Evolutionary conservation across 371 early-diverging fungal genomes (phyloP), one percentile per base, ranked within the genome.

Genomic region (Mucor ambiguus): DNA sequence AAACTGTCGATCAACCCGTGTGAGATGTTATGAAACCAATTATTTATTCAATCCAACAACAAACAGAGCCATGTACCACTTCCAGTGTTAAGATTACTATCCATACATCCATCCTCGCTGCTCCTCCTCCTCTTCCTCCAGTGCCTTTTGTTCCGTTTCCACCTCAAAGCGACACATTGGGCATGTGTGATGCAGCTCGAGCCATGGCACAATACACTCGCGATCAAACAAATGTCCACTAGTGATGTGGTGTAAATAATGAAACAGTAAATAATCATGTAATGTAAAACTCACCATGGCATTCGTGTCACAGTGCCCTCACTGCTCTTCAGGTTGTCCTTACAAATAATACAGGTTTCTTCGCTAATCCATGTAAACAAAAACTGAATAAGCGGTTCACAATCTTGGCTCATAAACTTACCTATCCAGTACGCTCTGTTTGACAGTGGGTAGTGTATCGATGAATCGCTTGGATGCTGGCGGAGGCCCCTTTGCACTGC

Each of bases 191-290:
- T 82, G 80, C 22, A 81, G 66, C 37, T 81, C 68, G 29, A 89
- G 71, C 90, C 90, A 89, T 57, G 85, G 79, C 20, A 87, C 72
- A 24, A 89, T 52, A 68, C 90, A 89, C 18, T 74, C 80, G 37
- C 76, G 75, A 70, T 88, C 86, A 74, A 84, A 89, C 28, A 75
- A 65, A 75, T 89, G 89, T 10, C 74, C 75, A 72, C 88, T 83
- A 63, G 33, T 46, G 24, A 49, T 44, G 22, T 26, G 24, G 35
- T 22, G 22, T 26, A 18, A 16, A 28, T 60, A 41, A 33, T 62
- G 38, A 61, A 37, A 60, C 35, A 59, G 14, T 38, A 26, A 62
- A 52, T 52, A 52, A 52, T 52, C 52, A 33, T 43, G 16, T 32
- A 44, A 14, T 41, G 35, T 44, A 54, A 52, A 14, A 14, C 55